Evolutionary conservation across 192 early-diverging fungal genomes (phyloP), one percentile per base, ranked within the genome.

Genomic region (Coemansia sp.): DNA sequence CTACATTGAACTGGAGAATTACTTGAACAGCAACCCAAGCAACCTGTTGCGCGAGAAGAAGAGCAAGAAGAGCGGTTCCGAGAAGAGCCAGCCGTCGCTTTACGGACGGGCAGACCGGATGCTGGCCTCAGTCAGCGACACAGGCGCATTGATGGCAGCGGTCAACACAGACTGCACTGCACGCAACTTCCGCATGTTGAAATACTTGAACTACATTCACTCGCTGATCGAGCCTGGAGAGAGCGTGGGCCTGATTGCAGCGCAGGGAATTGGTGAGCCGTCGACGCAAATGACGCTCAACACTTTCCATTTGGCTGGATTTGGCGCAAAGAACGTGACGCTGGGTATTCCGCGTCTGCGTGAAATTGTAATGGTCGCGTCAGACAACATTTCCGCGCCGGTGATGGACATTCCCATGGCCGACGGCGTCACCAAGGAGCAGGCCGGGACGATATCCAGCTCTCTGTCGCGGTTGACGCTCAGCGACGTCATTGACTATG

Each of bases 271-370:
- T 60, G 98, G 98, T 50, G 98, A 99, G 83, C 98, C 98, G 47
- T 97, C 95, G 47, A 99, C 98, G 14, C 98, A 99, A 73, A 99
- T 99, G 98, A 99, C 98, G 41, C 86, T 99, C 35, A 99, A 99
- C 84, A 99, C 98, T 57, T 99, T 99, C 92, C 98, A 99, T 85
- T 93, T 97, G 82, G 93, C 93, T 47, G 93, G 93, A 32, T 93
- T 90, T 62, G 96, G 95, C 79, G 95, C 94, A 63, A 94, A 93
- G 73, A 99, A 99, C 87, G 98, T 99, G 23, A 99, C 98, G 3
- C 87, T 99, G 41, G 98, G 98, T 88, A 98, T 99, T 62, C 98
- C 98, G 41, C 95, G 98, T 87, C 82, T 99, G 59, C 92, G 96
- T 71, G 98, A 99, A 85, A 96, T 99, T 66, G 91, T 99, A 77